phyloP scores from a whole-genome alignment of 306 rosid species.

The Prunus mira region DNA sequence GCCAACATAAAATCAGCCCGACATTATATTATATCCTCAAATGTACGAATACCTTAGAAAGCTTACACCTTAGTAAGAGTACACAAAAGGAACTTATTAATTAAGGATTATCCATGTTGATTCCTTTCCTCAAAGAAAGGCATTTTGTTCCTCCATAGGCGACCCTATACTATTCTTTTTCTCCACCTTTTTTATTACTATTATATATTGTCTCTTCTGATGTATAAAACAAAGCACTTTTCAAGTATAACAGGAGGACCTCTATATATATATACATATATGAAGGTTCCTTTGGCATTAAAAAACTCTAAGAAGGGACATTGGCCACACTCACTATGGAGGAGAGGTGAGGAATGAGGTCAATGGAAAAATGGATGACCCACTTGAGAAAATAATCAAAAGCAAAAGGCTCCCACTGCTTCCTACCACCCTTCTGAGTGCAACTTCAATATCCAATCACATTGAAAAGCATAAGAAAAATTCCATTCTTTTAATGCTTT shows the following conservation, averaged over 20 bases:
- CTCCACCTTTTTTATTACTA: not conserved
- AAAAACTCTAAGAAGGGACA: not conserved
- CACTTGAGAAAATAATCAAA: conserved; percentile 23
- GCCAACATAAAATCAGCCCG: too few relatives aligned
- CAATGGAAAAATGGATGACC: conserved; percentile 43
- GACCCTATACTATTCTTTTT: conserved; percentile 8
- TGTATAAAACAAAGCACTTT: conserved; percentile 13
- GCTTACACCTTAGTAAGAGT: not conserved
- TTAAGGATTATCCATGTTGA: conserved; percentile 26
- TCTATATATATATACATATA: not conserved
- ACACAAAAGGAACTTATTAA: not conserved
- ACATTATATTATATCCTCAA: too few relatives aligned
- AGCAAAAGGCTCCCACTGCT: conserved; percentile 32
- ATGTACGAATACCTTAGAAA: not conserved
- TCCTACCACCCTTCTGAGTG: conserved; percentile 26
- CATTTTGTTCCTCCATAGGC: conserved; percentile 11
- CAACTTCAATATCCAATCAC: conserved; percentile 36
- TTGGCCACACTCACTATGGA: conserved; percentile 17
- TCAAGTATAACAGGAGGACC: conserved; percentile 16
- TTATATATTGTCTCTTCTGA: conserved; percentile 17
- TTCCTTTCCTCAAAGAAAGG: conserved; percentile 1
- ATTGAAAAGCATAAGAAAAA: conserved; percentile 27
- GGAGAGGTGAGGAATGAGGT: conserved; percentile 42
- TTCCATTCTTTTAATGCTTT: conserved; percentile 37
- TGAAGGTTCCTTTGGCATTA: conserved; percentile 17